Conservation (phyloP, 139 green algal genomes). For the Bryopsis sp. region DNA sequence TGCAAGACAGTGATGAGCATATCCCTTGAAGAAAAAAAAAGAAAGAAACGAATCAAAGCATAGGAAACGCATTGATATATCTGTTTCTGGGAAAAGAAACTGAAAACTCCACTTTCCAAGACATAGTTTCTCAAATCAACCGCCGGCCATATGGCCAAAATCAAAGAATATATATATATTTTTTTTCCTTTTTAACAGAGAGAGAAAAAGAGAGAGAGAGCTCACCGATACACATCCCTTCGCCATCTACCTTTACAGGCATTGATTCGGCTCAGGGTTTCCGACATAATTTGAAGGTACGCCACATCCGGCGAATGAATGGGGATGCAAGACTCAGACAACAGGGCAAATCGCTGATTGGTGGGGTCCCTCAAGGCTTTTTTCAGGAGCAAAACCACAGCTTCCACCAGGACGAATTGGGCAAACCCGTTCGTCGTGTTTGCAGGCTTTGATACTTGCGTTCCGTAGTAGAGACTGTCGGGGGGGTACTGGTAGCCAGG, state of each 20-base stretch:
- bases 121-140: too few species aligned
- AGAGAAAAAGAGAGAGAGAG: not conserved
- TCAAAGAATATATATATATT: not conserved
- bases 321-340: constrained; percentile 16
- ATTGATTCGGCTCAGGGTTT: constrained; percentile 21
- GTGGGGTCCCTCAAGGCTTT: not conserved
- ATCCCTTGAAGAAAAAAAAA: not conserved
- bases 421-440: constrained; percentile 3
- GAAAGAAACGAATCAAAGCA: too few species aligned
- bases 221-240: not conserved
- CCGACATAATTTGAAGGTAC: constrained; percentile 22
- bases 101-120: too few species aligned
- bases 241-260: constrained; percentile 8
- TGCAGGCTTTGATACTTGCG: not conserved
- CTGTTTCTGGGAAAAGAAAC: too few species aligned
- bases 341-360: constrained; percentile 13
- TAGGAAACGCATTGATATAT: too few species aligned
- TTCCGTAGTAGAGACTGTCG: constrained; percentile 11
- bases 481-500: not conserved
- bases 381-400: constrained; percentile 7
- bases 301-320: constrained; percentile 18
- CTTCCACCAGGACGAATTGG: not conserved
- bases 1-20: not conserved
- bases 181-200: not conserved
- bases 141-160: not conserved